Conservation (phyloP, 2,329 filamentous ascomycete species). For the Cladosporium sphaerospermum region DNA sequence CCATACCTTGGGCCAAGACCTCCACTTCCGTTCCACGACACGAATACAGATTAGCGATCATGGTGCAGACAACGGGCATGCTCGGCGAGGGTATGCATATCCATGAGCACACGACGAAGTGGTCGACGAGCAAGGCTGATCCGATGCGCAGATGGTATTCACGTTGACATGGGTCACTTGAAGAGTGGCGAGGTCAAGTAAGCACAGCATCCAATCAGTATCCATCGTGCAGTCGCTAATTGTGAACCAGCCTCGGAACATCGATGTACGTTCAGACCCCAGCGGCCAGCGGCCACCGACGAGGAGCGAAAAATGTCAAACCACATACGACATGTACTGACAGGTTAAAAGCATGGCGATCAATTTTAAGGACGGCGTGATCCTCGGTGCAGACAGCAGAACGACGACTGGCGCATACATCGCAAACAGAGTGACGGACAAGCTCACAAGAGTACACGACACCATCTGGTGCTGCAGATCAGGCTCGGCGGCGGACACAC, state of each 20-base stretch:
- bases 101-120: conserved; percentile 16
- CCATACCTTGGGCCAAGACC: neutral
- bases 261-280: conserved; percentile 55
- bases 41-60: conserved; percentile 14
- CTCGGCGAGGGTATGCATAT: conserved; percentile 33
- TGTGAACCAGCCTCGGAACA: conserved; percentile 69
- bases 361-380: conserved; percentile 97
- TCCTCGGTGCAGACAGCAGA: conserved; percentile 93
- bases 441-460: conserved; percentile 96
- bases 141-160: conserved; percentile 76
- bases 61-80: conserved; percentile 34
- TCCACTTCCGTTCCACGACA: too few relatives aligned
- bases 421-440: conserved; percentile 98
- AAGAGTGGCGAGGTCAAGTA: conserved; percentile 99
- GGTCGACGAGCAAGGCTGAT: neutral
- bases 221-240: conserved; percentile 19
- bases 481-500: conserved; percentile 93
- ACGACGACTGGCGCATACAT: conserved; percentile 98
- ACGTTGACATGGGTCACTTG: conserved; percentile 96
- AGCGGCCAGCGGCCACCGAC: conserved; percentile 18
- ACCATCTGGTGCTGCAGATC: conserved; percentile 99
- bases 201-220: conserved; percentile 34
- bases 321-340: neutral
- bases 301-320: conserved; percentile 13
- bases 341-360: conserved; percentile 74